Evolutionary conservation across 805 yeast genomes (phyloP), one percentile per base, ranked within the genome.

Genomic region (Vanderwaltozyma polyspora): DNA sequence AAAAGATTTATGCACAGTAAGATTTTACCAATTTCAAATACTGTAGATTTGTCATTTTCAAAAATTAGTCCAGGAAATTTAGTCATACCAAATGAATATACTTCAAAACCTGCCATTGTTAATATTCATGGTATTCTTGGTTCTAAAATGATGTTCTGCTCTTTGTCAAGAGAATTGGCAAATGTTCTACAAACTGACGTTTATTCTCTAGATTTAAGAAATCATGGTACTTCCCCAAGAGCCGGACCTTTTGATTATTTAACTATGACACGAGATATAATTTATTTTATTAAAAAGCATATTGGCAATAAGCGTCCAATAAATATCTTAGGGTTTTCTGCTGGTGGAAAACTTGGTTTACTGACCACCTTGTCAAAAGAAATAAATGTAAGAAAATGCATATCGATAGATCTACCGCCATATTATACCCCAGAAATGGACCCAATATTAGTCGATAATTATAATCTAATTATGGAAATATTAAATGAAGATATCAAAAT

Each of bases 341-440:
- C 75, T 72, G 82, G 82, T 1, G 79, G 76, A 4, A 74, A 72
- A 45, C 64, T 69, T 1, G 72, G 71, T 0, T 64, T 75, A 67
- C 36, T 65, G 31, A 61, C 63, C 1, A 54, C 70, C 0, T 46
- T 75, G 23, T 36, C 42, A 15, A 34, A 41, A 3, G 25, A 36
- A 11, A 14, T 45, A 5, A 49, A 51, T 28, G 57, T 70, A 1
- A 46, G 57, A 5, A 63, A 60, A 36, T 43, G 72, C 22, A 57
- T 73, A 0, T 66, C 73, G 4, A 59, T 74, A 3, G 62, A 56
- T 37, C 39, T 48, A 29, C 59, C 61, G 12, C 60, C 61, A 11
- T 52, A 52, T 33, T 38, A 31, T 22, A 45, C 51, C 3, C 44
- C 51, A 4, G 16, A 15, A 4, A 28, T 55, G 22, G 51, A 51